Evolutionary conservation across 139 green algal genomes (phyloP).

Genomic region (Auxenochlorella protothecoides): DNA sequence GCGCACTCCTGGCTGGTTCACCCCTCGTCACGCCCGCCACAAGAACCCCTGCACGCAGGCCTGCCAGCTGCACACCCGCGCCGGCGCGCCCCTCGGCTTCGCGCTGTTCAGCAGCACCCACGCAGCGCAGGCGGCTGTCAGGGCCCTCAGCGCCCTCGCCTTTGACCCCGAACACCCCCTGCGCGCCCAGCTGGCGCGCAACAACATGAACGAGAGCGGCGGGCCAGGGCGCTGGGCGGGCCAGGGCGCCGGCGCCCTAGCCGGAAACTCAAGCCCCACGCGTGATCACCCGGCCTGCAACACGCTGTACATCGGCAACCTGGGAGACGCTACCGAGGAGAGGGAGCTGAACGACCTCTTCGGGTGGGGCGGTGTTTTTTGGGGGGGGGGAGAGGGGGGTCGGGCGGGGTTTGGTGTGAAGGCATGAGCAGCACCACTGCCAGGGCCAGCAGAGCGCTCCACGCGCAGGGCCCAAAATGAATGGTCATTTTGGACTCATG

Average conservation of each 20-base stretch:
- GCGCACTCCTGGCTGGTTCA: neutral
- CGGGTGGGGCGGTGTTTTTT: neutral
- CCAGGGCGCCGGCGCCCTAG: slow-evolving; percentile 3
- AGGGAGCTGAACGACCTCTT: slow-evolving; percentile 63
- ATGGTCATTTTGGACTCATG: too few relatives aligned
- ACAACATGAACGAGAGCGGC: slow-evolving; percentile 47
- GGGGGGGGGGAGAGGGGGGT: too few relatives aligned
- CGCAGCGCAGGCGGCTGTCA: slow-evolving; percentile 41
- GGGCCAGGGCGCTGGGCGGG: slow-evolving; percentile 1
- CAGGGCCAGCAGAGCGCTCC: too few relatives aligned
- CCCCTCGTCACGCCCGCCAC: neutral
- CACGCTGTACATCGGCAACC: slow-evolving; percentile 89
- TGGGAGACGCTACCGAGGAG: slow-evolving; percentile 47
- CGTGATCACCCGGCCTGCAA: slow-evolving; percentile 90
- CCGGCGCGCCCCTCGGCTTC: slow-evolving; percentile 66
- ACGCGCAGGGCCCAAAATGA: too few relatives aligned
- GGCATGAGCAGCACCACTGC: too few relatives aligned
- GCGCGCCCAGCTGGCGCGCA: slow-evolving; percentile 79
- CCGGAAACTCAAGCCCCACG: neutral
- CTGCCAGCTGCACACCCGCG: slow-evolving; percentile 68
- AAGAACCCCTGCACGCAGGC: slow-evolving; percentile 26
- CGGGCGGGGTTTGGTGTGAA: too few relatives aligned
- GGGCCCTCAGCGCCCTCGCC: slow-evolving; percentile 42
- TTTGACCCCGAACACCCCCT: slow-evolving; percentile 60
- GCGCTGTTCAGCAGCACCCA: slow-evolving; percentile 54